A percentile compares a stretch with the other conserved stretches of the same genome.
Evolutionary conservation across 2,329 filamentous ascomycete species (phyloP).

Genomic region (Trichoderma atrobrunneum): DNA sequence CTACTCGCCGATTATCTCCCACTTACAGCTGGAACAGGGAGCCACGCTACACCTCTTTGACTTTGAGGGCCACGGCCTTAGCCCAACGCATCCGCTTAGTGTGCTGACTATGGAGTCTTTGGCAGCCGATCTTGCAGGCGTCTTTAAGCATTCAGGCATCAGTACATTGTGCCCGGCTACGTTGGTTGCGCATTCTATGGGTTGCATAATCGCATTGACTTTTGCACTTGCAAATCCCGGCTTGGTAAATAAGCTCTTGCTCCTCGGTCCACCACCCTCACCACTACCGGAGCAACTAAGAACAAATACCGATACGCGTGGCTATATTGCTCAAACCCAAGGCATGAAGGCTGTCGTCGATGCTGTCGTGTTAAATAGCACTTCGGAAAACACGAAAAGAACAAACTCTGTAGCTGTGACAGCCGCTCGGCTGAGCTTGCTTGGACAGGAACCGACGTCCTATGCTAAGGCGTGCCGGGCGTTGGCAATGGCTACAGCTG

Average conservation of each 20-base stretch:
- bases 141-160: not conserved
- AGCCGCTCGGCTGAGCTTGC: not conserved
- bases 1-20: not conserved
- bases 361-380: not conserved
- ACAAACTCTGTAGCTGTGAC: not conserved
- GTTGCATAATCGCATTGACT: not conserved
- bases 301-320: not conserved
- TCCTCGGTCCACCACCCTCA: not conserved
- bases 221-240: not conserved
- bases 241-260: not conserved
- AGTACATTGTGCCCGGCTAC: not conserved
- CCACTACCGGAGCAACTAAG: not conserved
- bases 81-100: conserved; percentile 3
- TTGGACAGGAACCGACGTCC: not conserved
- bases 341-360: not conserved
- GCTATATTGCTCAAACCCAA: not conserved
- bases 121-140: not conserved
- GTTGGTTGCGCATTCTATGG: not conserved
- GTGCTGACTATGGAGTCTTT: conserved; percentile 4
- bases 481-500: not conserved
- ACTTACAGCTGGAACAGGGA: not conserved
- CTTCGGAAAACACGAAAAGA: not conserved
- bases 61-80: conserved; percentile 10
- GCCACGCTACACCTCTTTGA: not conserved
- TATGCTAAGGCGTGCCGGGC: not conserved